Evolutionary conservation across 2,329 filamentous ascomycete genomes (phyloP).

Genomic region (Akanthomyces dipterigenus): DNA sequence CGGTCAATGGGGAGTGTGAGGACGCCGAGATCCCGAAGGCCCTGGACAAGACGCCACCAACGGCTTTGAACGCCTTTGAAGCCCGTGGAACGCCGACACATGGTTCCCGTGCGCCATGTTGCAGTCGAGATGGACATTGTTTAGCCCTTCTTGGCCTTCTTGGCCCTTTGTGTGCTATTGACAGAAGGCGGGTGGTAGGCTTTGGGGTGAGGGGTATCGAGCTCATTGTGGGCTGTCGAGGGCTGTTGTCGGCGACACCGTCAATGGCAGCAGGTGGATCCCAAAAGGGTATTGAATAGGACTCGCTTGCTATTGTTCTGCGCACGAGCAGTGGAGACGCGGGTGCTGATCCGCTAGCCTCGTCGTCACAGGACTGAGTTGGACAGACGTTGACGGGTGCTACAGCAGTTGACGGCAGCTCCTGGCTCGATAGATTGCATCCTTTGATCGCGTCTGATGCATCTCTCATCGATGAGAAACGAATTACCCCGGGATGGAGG

Average conservation of each 20-base stretch:
- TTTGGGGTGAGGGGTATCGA: no score
- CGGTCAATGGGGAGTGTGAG: neutral
- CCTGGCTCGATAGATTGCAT: no score
- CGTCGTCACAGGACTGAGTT: neutral
- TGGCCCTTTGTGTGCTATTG: neutral
- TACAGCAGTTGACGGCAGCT: no score
- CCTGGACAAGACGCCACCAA: neutral
- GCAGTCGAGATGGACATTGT: neutral
- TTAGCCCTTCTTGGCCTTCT: no score
- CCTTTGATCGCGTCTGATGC: no score
- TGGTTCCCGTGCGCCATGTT: constrained; percentile 1
- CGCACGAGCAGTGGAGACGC: constrained; percentile 4
- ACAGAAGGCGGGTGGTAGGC: neutral
- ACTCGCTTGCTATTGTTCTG: constrained; percentile 12
- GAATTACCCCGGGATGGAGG: no score
- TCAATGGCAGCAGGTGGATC: neutral
- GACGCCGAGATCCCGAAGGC: neutral
- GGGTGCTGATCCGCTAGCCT: constrained; percentile 7
- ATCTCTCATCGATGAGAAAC: no score
- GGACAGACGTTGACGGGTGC: neutral
- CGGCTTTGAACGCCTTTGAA: neutral
- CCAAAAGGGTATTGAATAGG: constrained; percentile 13
- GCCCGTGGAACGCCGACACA: neutral
- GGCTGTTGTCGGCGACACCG: constrained; percentile 3
- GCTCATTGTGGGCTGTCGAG: neutral